Evolutionary conservation across 257 asterid species (phyloP).

Genomic region (Penstemon eatonii): DNA sequence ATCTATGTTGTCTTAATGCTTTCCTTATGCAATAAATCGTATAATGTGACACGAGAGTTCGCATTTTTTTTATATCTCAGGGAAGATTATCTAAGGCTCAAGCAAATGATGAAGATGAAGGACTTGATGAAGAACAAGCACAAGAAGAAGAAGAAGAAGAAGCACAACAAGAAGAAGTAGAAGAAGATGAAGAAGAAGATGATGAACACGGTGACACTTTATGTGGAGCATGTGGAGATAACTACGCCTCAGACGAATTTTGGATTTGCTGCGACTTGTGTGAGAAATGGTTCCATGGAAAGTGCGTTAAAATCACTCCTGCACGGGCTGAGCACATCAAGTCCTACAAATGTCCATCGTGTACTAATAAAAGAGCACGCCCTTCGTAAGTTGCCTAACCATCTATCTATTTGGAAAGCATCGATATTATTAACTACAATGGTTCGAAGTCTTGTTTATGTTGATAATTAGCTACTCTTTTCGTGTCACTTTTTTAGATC

Average conservation of each 20-base stretch:
- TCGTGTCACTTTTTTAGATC: constrained; percentile 28
- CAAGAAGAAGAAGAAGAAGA: no score
- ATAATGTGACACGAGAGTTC: neutral
- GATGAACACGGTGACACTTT: constrained; percentile 65
- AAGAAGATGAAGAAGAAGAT: constrained; percentile 37
- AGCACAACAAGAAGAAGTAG: no score
- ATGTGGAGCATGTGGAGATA: constrained; percentile 76
- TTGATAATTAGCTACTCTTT: constrained; percentile 35
- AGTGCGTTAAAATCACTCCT: constrained; percentile 84
- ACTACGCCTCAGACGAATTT: constrained; percentile 65
- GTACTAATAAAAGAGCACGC: constrained; percentile 65
- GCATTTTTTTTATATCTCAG: constrained; percentile 28
- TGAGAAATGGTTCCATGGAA: constrained; percentile 86
- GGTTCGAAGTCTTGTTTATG: constrained; percentile 24
- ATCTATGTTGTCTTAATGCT: neutral
- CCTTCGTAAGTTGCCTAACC: constrained; percentile 34
- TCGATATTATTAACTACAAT: neutral
- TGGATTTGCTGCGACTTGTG: constrained; percentile 88
- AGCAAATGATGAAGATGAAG: constrained; percentile 50
- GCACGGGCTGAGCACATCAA: constrained; percentile 89
- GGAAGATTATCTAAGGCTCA: constrained; percentile 47
- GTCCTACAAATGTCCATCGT: constrained; percentile 82
- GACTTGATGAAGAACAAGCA: constrained; percentile 38
- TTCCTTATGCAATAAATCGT: neutral
- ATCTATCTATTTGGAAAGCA: no score